These are phyloP conservation scores for Talaromyces sp. DNA, from an alignment of 2,329 filamentous ascomycete species.

Conservation along the genomic window DNA sequence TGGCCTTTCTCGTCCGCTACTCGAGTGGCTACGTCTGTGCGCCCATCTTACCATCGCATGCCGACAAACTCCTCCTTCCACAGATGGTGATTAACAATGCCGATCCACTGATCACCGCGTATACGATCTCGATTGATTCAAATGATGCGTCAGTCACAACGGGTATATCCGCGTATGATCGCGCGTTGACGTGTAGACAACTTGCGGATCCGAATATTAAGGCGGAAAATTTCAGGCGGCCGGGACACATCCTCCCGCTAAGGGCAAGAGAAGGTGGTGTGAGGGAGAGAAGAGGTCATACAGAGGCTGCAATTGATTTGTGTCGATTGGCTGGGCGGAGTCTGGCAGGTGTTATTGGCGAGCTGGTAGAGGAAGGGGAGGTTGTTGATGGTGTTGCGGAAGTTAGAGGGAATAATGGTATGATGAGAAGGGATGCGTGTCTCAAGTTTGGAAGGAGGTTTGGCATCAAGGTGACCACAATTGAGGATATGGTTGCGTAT, in stretches of 20 bases:
- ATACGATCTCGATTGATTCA: constrained; percentile 85
- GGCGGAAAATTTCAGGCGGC: constrained; percentile 66
- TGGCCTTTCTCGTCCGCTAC: constrained; percentile 93
- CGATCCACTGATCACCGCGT: constrained; percentile 87
- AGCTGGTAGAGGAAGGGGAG: constrained; percentile 83
- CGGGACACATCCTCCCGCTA: constrained; percentile 87
- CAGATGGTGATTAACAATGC: constrained; percentile 81
- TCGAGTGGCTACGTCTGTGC: constrained; percentile 87
- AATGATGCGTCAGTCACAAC: constrained; percentile 71
- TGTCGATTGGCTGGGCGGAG: constrained; percentile 79
- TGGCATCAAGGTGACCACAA: constrained; percentile 91
- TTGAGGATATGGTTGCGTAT: constrained; percentile 80
- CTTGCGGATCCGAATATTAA: constrained; percentile 66
- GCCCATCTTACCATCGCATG: constrained; percentile 68
- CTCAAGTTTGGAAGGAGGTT: constrained; percentile 82
- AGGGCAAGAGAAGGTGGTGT: constrained; percentile 77
- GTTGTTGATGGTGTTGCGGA: constrained; percentile 66
- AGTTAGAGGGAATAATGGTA: constrained; percentile 64
- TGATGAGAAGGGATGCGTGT: constrained; percentile 89
- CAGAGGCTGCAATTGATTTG: constrained; percentile 89
- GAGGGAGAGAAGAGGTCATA: constrained; percentile 76
- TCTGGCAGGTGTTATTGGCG: constrained; percentile 76
- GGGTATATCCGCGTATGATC: constrained; percentile 85
- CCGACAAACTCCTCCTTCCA: constrained; percentile 70
- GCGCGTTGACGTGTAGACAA: constrained; percentile 73